Base-by-base conservation (phyloP, 306 rosid species). In the Castanea sativa region DNA sequence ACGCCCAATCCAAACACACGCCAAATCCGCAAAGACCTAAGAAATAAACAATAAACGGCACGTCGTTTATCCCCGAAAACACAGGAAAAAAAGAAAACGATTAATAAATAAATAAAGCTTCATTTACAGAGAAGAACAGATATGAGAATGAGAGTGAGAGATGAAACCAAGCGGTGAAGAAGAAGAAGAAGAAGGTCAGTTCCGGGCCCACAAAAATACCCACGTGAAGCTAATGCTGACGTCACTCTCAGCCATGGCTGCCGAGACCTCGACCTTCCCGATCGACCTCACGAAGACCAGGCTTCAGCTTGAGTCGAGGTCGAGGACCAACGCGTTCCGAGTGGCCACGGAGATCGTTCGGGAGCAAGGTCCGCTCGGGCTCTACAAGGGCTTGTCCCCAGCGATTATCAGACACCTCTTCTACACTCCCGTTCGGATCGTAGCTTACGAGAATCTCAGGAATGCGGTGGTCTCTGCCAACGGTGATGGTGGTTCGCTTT, bases 251-350 rank as follows among this genome's bases (percentile, higher is more conserved):
- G 98, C 98, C 30, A 89, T 87, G 92, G 92, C 79, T 86, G 99
- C 99, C 15, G 97, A 95, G 89, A 86, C 92, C 69, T 84, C 96
- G 29, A 92, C 97, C 73, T 95, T 95, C 49, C 98, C 99, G 0
- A 79, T 95, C 29, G 98, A 92, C 84, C 78, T 95, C 75, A 90
- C 83, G 35, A 95, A 94, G 86, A 95, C 96, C 8, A 87, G 93
- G 89, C 97, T 92, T 41, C 98, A 92, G 88, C 92, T 49, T 1
- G 27, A 25, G 1, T 25, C 93, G 5, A 80, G 90, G 19, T 90
- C 89, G 5, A 78, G 90, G 9, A 90, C 91, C 6, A 71, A 82
- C 69, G 97, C 88, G 38, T 84, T 91, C 79, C 83, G 81, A 63
- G 86, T 95, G 35, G 91, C 92, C 55, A 30, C 87, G 4, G 82